phyloP scores from a whole-genome alignment of 1,284 basidiomycete genomes.

The Cerrena zonata region DNA sequence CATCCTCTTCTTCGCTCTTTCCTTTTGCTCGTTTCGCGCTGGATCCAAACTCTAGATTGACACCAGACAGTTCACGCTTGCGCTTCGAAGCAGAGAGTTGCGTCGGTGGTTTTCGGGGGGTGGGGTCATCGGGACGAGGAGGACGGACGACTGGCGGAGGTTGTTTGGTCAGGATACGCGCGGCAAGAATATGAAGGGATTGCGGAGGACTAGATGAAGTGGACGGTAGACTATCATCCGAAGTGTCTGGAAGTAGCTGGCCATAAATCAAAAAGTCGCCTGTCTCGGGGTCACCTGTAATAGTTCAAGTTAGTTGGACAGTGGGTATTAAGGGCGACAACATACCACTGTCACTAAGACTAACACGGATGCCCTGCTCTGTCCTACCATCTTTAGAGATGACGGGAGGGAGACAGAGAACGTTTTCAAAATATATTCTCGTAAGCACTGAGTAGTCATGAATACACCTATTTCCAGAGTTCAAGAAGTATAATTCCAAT shows the following conservation, averaged over 20 bases:
- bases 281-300: constrained; percentile 54
- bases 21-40: constrained; percentile 18
- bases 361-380: constrained; percentile 54
- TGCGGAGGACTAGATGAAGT: constrained; percentile 21
- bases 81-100: constrained; percentile 20
- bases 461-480: constrained; percentile 46
- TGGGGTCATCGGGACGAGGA: constrained; percentile 73
- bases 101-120: constrained; percentile 57
- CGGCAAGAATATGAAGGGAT: constrained; percentile 47
- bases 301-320: neutral
- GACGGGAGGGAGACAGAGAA: constrained; percentile 51
- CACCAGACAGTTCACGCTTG: constrained; percentile 21
- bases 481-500: neutral
- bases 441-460: constrained; percentile 61
- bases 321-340: neutral
- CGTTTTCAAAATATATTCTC: constrained; percentile 63
- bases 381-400: constrained; percentile 33
- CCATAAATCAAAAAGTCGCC: constrained; percentile 68
- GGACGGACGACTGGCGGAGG: constrained; percentile 32
- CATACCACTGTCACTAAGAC: constrained; percentile 63
- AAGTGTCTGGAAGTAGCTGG: constrained; percentile 29
- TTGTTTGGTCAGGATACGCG: constrained; percentile 46
- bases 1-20: constrained; percentile 22
- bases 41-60: constrained; percentile 11
- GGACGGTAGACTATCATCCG: constrained; percentile 13